Percentiles rank a stretch among this genome's conserved stretches.
Evolutionary conservation across 345 rosid species (phyloP).

Genomic region (Boechera stricta): DNA sequence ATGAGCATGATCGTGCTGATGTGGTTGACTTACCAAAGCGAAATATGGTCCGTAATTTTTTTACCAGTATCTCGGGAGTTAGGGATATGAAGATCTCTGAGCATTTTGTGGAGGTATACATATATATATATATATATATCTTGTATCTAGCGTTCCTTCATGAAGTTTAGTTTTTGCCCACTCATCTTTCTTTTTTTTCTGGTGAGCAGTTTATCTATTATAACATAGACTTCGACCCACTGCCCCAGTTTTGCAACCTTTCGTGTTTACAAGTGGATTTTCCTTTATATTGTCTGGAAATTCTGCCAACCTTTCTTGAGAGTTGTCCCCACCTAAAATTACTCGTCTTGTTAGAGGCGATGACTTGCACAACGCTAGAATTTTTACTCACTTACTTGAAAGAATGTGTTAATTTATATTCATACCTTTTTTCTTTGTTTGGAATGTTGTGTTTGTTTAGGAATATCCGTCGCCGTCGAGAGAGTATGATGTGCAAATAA

Average conservation of each 20-base stretch:
- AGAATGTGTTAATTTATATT: not conserved
- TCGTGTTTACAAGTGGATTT: conserved; percentile 1
- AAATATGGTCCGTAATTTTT: conserved; percentile 28
- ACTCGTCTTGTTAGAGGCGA: conserved; percentile 7
- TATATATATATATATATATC: too few species aligned
- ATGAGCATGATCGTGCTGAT: conserved; percentile 10
- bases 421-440: not conserved
- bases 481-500: not conserved
- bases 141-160: not conserved
- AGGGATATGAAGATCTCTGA: conserved; percentile 5
- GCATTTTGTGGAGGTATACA: conserved; percentile 16
- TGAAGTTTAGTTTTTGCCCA: conserved; percentile 4
- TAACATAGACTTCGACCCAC: not conserved
- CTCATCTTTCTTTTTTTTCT: not conserved
- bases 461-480: not conserved
- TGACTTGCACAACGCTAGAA: conserved; percentile 10
- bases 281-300: not conserved
- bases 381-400: not conserved
- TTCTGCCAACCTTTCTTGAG: conserved; percentile 8
- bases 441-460: conserved; percentile 12
- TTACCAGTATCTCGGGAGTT: conserved; percentile 26
- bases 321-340: conserved; percentile 25
- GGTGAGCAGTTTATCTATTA: conserved; percentile 22
- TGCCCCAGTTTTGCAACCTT: conserved; percentile 32
- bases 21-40: conserved; percentile 17